phyloP scores from a whole-genome alignment of 305 asterid genomes.

The Caryopteris hybrid region DNA sequence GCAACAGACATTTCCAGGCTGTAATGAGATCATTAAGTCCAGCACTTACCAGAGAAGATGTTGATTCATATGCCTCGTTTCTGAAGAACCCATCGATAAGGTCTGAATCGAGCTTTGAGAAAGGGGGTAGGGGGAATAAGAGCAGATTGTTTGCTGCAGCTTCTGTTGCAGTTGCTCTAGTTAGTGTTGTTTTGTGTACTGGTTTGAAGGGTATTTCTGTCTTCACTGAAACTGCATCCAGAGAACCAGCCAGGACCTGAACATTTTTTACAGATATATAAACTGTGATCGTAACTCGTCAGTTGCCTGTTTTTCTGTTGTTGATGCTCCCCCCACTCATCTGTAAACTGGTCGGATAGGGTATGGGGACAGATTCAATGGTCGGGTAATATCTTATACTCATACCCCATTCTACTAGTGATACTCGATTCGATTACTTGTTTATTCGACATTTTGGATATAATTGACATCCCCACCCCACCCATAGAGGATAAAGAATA shows the following conservation, averaged over 20 bases:
- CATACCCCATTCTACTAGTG: too few species aligned
- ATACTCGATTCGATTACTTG: too few species aligned
- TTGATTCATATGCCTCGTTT: conserved; percentile 61
- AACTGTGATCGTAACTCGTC: too few species aligned
- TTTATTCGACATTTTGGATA: too few species aligned
- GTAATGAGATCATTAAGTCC: conserved; percentile 62
- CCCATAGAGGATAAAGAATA: too few species aligned
- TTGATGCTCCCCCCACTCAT: too few species aligned
- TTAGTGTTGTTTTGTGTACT: conserved; percentile 26
- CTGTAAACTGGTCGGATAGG: too few species aligned
- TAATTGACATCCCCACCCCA: too few species aligned
- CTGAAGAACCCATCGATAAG: conserved; percentile 38
- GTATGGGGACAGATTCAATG: too few species aligned
- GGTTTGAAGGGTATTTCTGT: conserved; percentile 28
- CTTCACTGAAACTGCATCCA: conserved; percentile 2
- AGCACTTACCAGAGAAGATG: conserved; percentile 52
- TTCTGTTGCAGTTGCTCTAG: conserved; percentile 32
- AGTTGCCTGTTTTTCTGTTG: too few species aligned
- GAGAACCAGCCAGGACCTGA: conserved; percentile 41
- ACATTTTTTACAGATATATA: background rate
- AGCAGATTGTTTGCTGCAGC: conserved; percentile 21
- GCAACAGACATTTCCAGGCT: conserved; percentile 59
- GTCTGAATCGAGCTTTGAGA: conserved; percentile 18
- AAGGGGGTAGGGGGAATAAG: conserved; percentile 19
- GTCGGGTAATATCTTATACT: too few species aligned